A percentile compares a stretch with the other conserved stretches of the same genome.
Conservation (phyloP, 306 rosid genomes). For the Spatholobus suberectus region DNA sequence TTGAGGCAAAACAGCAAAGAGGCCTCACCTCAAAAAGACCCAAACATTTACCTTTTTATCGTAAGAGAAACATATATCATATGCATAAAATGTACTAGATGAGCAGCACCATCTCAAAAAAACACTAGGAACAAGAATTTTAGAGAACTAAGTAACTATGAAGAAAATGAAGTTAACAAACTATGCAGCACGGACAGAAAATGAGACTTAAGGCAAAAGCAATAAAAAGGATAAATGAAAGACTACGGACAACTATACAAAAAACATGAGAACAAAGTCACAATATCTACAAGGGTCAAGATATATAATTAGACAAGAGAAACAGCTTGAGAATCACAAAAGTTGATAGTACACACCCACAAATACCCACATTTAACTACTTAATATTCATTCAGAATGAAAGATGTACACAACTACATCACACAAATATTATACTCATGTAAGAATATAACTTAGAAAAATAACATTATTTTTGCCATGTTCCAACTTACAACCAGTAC, state of each 20-base stretch:
- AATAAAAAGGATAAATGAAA: not conserved
- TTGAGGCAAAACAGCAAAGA: conserved; percentile 2
- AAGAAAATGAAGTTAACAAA: conserved; percentile 25
- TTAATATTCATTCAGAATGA: not conserved
- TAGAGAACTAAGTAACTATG: not conserved
- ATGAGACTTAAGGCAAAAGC: not conserved
- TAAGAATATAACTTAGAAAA: not conserved
- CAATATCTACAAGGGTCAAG: not conserved
- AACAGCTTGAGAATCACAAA: not conserved
- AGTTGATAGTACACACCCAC: not conserved
- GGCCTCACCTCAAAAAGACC: not conserved
- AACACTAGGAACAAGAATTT: not conserved
- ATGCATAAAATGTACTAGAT: not conserved
- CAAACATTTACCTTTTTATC: conserved; percentile 1
- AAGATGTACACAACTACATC: not conserved
- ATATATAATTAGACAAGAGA: not conserved
- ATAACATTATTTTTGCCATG: not conserved
- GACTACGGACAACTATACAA: not conserved
- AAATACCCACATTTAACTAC: conserved; percentile 4
- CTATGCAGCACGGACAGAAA: conserved; percentile 2
- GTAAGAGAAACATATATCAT: not conserved
- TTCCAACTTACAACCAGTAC: not conserved
- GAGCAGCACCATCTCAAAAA: not conserved
- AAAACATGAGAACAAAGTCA: not conserved
- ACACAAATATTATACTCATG: not conserved